Conservation (phyloP, 306 rosid genomes). For the Quercus mongolica region DNA sequence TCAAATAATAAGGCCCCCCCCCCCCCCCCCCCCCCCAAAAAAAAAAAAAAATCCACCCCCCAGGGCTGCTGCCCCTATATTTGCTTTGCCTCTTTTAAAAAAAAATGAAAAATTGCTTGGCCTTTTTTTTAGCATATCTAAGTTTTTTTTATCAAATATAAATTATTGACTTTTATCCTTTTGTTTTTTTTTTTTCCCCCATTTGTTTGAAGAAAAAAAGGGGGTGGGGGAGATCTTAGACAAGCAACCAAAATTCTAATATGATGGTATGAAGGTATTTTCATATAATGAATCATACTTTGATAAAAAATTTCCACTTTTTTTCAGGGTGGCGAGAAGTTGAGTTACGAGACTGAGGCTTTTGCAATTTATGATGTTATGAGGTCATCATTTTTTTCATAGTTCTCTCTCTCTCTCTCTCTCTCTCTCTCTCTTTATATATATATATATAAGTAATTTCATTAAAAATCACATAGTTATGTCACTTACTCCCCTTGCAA, state of each 20-base stretch:
- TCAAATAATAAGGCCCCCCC: too few relatives aligned
- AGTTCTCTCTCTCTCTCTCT: too few relatives aligned
- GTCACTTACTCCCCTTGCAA: neutral
- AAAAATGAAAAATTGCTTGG: too few relatives aligned
- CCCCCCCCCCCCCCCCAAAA: too few relatives aligned
- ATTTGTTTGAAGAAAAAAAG: too few relatives aligned
- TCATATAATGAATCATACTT: conserved; percentile 14
- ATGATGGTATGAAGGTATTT: conserved; percentile 14
- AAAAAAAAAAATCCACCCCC: too few relatives aligned
- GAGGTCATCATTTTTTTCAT: conserved; percentile 59
- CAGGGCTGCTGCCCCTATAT: too few relatives aligned
- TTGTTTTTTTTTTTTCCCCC: neutral
- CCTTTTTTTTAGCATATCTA: neutral
- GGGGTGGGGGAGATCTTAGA: neutral
- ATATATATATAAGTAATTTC: too few relatives aligned
- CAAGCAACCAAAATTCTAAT: conserved; percentile 2
- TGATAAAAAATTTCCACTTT: conserved; percentile 14
- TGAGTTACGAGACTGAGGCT: conserved; percentile 98
- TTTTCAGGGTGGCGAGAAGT: conserved; percentile 92
- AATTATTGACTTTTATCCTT: neutral
- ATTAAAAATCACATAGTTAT: too few relatives aligned
- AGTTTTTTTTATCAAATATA: neutral
- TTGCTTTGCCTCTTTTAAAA: too few relatives aligned
- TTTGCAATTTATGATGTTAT: conserved; percentile 83
- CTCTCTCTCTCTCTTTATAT: too few relatives aligned